Conservation (phyloP, 345 rosid species). For the Ailanthus altissimus region DNA sequence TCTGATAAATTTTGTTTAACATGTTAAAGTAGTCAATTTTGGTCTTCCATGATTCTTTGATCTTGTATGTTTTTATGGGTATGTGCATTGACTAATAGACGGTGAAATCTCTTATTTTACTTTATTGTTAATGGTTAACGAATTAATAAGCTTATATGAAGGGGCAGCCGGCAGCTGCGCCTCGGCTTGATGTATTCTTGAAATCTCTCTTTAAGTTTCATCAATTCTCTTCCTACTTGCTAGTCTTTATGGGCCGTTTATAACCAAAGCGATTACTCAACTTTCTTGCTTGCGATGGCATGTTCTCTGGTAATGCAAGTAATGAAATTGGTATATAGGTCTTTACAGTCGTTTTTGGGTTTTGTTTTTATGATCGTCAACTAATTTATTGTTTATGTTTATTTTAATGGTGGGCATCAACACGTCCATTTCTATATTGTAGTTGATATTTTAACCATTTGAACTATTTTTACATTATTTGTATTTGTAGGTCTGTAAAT, state of each 20-base stretch:
- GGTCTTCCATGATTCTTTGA: background rate
- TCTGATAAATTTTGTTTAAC: slow-evolving; percentile 28
- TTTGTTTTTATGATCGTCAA: no score
- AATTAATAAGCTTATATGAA: background rate
- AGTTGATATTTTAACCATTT: no score
- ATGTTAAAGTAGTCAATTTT: slow-evolving; percentile 12
- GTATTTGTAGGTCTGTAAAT: no score
- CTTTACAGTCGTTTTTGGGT: no score
- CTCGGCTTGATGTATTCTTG: background rate
- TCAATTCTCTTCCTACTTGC: background rate
- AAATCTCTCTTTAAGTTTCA: background rate
- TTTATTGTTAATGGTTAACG: background rate
- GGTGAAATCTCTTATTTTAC: background rate
- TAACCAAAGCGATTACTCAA: no score
- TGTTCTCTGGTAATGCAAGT: no score
- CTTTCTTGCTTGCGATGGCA: no score
- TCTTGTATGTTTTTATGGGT: background rate
- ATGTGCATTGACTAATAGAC: background rate
- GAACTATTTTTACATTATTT: no score
- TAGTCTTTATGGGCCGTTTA: background rate
- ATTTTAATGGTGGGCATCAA: no score
- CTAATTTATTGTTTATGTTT: no score
- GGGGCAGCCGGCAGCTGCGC: background rate
- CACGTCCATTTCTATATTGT: no score
- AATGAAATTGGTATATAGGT: no score